Conservation (phyloP, 495 filamentous ascomycete species). For the Annulohypoxylon stygium region DNA sequence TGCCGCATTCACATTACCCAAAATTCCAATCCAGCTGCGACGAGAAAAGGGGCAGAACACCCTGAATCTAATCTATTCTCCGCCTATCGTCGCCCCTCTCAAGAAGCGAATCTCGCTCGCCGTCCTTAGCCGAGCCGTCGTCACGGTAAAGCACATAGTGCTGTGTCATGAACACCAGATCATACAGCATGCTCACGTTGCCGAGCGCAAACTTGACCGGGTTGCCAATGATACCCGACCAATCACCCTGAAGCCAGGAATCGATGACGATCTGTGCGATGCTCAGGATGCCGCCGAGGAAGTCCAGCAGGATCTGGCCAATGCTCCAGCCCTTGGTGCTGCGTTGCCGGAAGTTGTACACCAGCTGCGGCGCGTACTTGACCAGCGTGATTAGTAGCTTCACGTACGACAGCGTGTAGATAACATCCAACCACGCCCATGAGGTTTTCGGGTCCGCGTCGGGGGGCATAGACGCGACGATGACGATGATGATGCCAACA, state of each 20-base stretch:
- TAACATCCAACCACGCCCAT: conserved; percentile 64
- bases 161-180: conserved; percentile 85
- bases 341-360: conserved; percentile 82
- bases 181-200: conserved; percentile 87
- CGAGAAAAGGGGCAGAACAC: background rate
- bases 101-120: conserved; percentile 56
- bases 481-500: conserved; percentile 66
- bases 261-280: conserved; percentile 86
- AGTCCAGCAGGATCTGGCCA: conserved; percentile 84
- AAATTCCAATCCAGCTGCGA: background rate
- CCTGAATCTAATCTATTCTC: conserved; percentile 50
- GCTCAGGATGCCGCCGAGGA: conserved; percentile 84
- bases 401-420: conserved; percentile 85
- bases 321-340: conserved; percentile 93
- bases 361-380: conserved; percentile 92
- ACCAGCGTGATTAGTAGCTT: conserved; percentile 90
- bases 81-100: conserved; percentile 52
- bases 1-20: background rate
- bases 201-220: conserved; percentile 89
- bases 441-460: conserved; percentile 58
- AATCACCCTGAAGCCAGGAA: conserved; percentile 84
- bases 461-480: conserved; percentile 67
- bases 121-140: conserved; percentile 39
- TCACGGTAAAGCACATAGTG: conserved; percentile 83
- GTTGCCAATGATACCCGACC: conserved; percentile 91